Evolutionary conservation across 306 rosid genomes (phyloP).

Genomic region (Prunus mume): DNA sequence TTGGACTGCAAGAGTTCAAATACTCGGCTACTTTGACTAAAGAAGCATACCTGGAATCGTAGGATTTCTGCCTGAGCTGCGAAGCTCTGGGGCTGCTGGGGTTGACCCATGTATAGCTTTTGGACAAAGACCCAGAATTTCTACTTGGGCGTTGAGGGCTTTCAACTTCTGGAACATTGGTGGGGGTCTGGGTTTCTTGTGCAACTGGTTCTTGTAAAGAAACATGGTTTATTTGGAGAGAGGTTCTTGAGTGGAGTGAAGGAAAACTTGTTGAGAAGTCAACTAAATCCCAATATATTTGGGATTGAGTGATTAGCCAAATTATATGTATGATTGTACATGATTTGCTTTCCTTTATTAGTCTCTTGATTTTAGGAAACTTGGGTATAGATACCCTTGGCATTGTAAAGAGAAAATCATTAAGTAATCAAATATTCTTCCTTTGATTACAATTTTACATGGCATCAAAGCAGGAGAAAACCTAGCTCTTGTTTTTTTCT

Average conservation of each 20-base stretch:
- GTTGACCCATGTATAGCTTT: slow-evolving; percentile 73
- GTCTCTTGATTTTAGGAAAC: too few relatives aligned
- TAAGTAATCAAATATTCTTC: too few relatives aligned
- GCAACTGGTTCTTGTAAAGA: slow-evolving; percentile 53
- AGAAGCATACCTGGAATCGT: slow-evolving; percentile 54
- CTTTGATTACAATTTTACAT: too few relatives aligned
- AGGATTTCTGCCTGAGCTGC: slow-evolving; percentile 53
- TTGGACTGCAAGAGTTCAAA: slow-evolving; percentile 50
- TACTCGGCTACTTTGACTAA: slow-evolving; percentile 52
- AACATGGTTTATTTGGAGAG: slow-evolving; percentile 51
- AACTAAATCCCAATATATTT: too few relatives aligned
- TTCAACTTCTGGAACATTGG: slow-evolving; percentile 12
- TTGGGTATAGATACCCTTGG: too few relatives aligned
- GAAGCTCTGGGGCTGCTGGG: slow-evolving; percentile 85
- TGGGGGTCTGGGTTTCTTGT: slow-evolving; percentile 24
- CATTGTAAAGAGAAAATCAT: too few relatives aligned
- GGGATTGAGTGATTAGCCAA: too few relatives aligned
- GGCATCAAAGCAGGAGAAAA: too few relatives aligned
- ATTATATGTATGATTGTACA: too few relatives aligned
- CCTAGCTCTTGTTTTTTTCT: too few relatives aligned
- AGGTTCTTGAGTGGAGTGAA: slow-evolving; percentile 24
- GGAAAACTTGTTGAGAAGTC: neutral
- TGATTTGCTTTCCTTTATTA: too few relatives aligned
- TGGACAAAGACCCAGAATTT: slow-evolving; percentile 39
- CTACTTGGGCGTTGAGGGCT: slow-evolving; percentile 29